Conservation (phyloP, 805 yeast genomes). For the Nakazawaea laoshanensis region DNA sequence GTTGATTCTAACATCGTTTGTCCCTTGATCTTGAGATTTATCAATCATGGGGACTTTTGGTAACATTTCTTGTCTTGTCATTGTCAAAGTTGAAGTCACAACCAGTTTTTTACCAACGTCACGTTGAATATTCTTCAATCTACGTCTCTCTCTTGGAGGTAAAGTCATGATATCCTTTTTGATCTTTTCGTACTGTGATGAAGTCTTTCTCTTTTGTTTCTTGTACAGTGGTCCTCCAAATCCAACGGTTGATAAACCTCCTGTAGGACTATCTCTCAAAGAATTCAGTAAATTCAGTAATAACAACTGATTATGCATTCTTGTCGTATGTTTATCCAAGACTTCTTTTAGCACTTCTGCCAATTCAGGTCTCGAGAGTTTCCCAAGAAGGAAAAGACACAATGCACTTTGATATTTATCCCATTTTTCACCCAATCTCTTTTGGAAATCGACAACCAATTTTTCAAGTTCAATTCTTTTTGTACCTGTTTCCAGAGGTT, state of each 20-base stretch:
- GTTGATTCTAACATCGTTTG: constrained; percentile 10
- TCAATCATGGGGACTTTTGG: constrained; percentile 81
- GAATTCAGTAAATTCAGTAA: constrained; percentile 81
- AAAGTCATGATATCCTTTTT: constrained; percentile 82
- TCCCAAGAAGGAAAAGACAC: constrained; percentile 70
- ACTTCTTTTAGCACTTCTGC: constrained; percentile 49
- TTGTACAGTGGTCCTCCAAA: constrained; percentile 40
- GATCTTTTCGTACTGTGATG: constrained; percentile 71
- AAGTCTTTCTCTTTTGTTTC: constrained; percentile 42
- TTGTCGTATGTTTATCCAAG: constrained; percentile 37
- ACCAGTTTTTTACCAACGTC: constrained; percentile 76
- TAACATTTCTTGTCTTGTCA: constrained; percentile 62
- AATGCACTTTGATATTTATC: constrained; percentile 75
- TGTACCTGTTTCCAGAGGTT: constrained; percentile 1
- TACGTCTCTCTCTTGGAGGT: constrained; percentile 74
- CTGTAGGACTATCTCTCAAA: constrained; percentile 64
- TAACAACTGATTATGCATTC: constrained; percentile 77
- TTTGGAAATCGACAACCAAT: constrained; percentile 67
- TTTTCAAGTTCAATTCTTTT: constrained; percentile 51
- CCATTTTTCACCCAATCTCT: constrained; percentile 73
- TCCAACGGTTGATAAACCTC: constrained; percentile 37
- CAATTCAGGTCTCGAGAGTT: constrained; percentile 69
- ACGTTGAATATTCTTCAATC: constrained; percentile 75
- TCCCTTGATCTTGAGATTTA: constrained; percentile 17
- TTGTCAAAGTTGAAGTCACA: constrained; percentile 58